A percentile compares a stretch with the other conserved stretches of the same genome.
Evolutionary conservation across 2,329 filamentous ascomycete species (phyloP).

Genomic region (Penicillium sp.): DNA sequence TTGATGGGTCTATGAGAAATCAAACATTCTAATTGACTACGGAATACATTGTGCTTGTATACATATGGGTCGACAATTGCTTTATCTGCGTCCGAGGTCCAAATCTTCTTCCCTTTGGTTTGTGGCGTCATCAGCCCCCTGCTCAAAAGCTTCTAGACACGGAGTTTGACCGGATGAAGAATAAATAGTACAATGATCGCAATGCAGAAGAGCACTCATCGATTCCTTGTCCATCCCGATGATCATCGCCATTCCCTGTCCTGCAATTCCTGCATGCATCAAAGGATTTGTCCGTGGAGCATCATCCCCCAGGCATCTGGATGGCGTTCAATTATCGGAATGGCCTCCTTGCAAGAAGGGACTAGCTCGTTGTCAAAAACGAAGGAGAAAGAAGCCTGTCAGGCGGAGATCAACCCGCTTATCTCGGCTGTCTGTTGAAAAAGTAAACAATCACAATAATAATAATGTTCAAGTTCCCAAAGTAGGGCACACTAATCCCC

Average conservation of each 20-base stretch:
- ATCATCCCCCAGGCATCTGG: not conserved
- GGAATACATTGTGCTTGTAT: not conserved
- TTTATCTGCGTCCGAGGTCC: not conserved
- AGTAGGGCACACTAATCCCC: not conserved
- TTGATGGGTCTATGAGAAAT: too few species aligned
- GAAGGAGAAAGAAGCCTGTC: not conserved
- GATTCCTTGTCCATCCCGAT: not conserved
- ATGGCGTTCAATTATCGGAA: constrained; percentile 4
- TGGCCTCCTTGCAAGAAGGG: constrained; percentile 1
- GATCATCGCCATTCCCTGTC: not conserved
- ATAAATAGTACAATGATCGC: too few species aligned
- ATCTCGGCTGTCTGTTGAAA: constrained; percentile 11
- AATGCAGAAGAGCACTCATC: too few species aligned
- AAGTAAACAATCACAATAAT: not conserved
- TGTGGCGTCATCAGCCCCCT: not conserved
- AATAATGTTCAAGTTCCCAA: not conserved
- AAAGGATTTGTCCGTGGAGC: not conserved
- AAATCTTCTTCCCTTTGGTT: not conserved
- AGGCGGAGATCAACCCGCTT: constrained; percentile 12
- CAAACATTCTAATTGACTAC: too few species aligned
- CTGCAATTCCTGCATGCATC: not conserved
- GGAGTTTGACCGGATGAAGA: not conserved
- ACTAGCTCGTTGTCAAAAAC: not conserved
- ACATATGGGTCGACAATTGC: not conserved
- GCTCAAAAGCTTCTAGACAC: not conserved